Evolutionary conservation across 768 basidiomycete genomes (phyloP), one percentile per base, ranked within the genome.

Genomic region (Nevesoporus exiguus): DNA sequence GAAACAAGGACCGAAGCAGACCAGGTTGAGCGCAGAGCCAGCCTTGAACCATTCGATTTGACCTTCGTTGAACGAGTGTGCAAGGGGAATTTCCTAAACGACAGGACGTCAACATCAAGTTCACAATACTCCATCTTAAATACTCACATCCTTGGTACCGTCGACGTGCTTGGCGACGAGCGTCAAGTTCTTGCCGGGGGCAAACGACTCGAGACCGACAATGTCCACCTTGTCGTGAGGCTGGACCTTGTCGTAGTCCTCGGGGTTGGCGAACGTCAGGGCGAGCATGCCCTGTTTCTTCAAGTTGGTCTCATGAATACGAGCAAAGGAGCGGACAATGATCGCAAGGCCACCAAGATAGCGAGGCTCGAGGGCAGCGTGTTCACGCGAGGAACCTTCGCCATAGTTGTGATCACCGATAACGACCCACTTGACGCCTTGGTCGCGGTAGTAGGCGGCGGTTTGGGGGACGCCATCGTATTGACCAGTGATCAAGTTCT

Each of bases 271-370:
- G 69, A 98, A 97, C 56, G 93, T 97, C 62, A 98, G 78, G 3
- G 94, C 94, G 58, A 98, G 90, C 92, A 96, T 94, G 64, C 94
- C 94, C 78, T 98, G 95, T 84, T 98, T 98, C 88, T 98, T 98
- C 84, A 94, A 77, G 80, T 95, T 94, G 69, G 93, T 93, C 78
- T 91, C 94, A 75, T 96, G 95, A 75, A 98, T 98, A 74, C 95
- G 93, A 49, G 95, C 95, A 73, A 98, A 98, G 31, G 91, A 94
- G 71, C 93, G 85, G 70, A 88, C 89, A 73, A 99, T 95, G 78
- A 98, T 90, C 27, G 96, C 96, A 53, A 93, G 80, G 58, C 95
- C 96, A 57, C 93, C 94, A 55, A 97, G 88, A 83, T 83, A 97
- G 47, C 94, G 87, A 24, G 94, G 94, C 74, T 96, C 94, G 51